These are phyloP conservation scores for Wickerhamiella lipophila DNA, from an alignment of 805 yeast species.

Conservation along the genomic window DNA sequence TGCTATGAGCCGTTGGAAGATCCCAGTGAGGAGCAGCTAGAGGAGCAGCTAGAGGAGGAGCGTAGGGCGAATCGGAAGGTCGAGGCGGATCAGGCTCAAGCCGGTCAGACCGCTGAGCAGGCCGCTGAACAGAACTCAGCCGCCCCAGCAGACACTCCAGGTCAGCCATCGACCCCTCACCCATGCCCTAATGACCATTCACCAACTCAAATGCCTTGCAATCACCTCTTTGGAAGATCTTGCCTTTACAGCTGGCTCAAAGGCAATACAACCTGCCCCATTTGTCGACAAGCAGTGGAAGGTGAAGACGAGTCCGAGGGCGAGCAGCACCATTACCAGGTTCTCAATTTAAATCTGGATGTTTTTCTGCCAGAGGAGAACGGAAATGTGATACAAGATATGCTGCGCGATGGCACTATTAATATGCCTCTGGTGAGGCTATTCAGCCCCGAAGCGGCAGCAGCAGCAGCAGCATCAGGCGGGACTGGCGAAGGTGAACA, in stretches of 20 bases:
- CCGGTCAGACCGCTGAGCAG: too few relatives aligned
- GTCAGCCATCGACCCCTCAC: too few relatives aligned
- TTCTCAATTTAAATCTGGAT: slow-evolving; percentile 6
- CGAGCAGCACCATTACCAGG: neutral
- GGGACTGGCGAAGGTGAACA: too few relatives aligned
- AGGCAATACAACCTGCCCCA: slow-evolving; percentile 65
- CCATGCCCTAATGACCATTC: slow-evolving; percentile 34
- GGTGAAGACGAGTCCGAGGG: slow-evolving; percentile 22
- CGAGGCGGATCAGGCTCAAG: too few relatives aligned
- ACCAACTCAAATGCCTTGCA: slow-evolving; percentile 70
- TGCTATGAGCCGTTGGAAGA: slow-evolving; percentile 20
- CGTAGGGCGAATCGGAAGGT: neutral
- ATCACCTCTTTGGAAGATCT: slow-evolving; percentile 74
- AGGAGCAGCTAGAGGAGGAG: neutral
- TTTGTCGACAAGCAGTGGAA: slow-evolving; percentile 56
- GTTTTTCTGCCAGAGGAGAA: slow-evolving; percentile 3
- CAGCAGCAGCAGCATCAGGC: neutral
- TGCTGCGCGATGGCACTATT: neutral
- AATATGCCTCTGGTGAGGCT: neutral
- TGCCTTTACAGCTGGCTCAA: slow-evolving; percentile 79
- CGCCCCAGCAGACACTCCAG: neutral
- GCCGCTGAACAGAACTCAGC: neutral
- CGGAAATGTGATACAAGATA: neutral
- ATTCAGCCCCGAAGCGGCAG: neutral
- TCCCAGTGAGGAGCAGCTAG: neutral